Conservation (phyloP, 2,329 filamentous ascomycete genomes). For the Verticillium nubilum region DNA sequence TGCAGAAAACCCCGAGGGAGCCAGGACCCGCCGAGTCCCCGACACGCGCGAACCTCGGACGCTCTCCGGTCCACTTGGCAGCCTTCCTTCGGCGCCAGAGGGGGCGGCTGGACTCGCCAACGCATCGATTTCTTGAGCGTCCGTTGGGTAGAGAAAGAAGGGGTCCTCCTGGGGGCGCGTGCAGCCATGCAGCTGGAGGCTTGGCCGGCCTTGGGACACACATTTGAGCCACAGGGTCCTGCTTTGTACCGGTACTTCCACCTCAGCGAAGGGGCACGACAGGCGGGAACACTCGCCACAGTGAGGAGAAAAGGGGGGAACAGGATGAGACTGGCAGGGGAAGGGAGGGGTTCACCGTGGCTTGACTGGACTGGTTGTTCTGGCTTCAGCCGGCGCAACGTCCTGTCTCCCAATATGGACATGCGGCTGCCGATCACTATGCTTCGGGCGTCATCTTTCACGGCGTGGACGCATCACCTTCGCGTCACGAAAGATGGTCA, state of each 20-base stretch:
- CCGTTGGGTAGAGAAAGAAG: not conserved
- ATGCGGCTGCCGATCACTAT: conserved; percentile 5
- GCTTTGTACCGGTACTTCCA: conserved; percentile 9
- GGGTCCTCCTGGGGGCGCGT: not conserved
- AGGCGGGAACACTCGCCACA: not conserved
- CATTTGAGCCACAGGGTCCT: conserved; percentile 2
- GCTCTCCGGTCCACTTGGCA: not conserved
- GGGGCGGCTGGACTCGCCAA: not conserved
- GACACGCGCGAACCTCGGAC: too few species aligned
- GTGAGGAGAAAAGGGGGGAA: not conserved
- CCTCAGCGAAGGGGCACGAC: not conserved
- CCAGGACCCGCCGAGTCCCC: not conserved
- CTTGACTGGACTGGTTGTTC: conserved; percentile 4
- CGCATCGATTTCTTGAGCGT: conserved; percentile 1
- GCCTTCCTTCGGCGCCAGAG: not conserved
- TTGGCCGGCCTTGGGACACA: not conserved
- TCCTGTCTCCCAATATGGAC: conserved; percentile 5
- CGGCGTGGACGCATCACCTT: not conserved
- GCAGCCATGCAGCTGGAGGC: not conserved
- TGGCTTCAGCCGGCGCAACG: not conserved
- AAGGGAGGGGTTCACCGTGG: conserved; percentile 2
- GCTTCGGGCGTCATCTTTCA: not conserved
- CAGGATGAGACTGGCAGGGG: conserved; percentile 6
- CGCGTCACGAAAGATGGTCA: not conserved
- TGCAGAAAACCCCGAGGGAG: not conserved